Conservation (phyloP, 2,329 filamentous ascomycete genomes). For the Alternaria panax region DNA sequence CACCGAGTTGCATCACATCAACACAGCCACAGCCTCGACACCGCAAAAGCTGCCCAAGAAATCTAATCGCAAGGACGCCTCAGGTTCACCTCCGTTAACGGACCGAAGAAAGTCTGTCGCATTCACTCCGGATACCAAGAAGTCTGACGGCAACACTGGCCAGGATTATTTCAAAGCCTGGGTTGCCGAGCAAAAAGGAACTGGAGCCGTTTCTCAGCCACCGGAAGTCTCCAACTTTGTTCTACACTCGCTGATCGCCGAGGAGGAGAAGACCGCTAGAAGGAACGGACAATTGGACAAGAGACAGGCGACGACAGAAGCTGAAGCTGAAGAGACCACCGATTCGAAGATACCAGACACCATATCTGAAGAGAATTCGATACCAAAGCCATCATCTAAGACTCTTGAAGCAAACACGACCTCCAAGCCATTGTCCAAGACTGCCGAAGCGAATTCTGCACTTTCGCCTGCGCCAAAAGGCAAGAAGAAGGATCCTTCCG, state of each 20-base stretch:
- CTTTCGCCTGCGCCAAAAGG: constrained; percentile 17
- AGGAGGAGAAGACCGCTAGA: constrained; percentile 24
- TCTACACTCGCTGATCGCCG: constrained; percentile 27
- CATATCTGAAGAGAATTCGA: not conserved
- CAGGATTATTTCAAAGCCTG: constrained; percentile 62
- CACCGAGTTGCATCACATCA: constrained; percentile 34
- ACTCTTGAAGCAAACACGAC: not conserved
- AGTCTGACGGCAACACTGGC: constrained; percentile 62
- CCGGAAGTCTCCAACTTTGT: constrained; percentile 37
- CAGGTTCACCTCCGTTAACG: constrained; percentile 35
- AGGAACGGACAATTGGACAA: constrained; percentile 25
- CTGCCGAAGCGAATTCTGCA: not conserved
- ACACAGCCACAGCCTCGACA: constrained; percentile 20
- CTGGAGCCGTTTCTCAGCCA: constrained; percentile 29
- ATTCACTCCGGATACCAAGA: constrained; percentile 70
- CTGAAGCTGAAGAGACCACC: constrained; percentile 1
- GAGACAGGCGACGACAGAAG: constrained; percentile 17
- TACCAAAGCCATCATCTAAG: constrained; percentile 2
- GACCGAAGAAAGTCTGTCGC: constrained; percentile 65
- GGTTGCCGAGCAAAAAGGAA: constrained; percentile 48
- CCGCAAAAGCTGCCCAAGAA: constrained; percentile 26
- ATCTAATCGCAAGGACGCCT: constrained; percentile 24
- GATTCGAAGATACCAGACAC: constrained; percentile 1
- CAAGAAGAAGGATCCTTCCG: constrained; percentile 61
- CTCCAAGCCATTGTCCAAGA: constrained; percentile 1